Base-by-base conservation (phyloP, 169 alveolate genomes). In the Neospora caninum region DNA sequence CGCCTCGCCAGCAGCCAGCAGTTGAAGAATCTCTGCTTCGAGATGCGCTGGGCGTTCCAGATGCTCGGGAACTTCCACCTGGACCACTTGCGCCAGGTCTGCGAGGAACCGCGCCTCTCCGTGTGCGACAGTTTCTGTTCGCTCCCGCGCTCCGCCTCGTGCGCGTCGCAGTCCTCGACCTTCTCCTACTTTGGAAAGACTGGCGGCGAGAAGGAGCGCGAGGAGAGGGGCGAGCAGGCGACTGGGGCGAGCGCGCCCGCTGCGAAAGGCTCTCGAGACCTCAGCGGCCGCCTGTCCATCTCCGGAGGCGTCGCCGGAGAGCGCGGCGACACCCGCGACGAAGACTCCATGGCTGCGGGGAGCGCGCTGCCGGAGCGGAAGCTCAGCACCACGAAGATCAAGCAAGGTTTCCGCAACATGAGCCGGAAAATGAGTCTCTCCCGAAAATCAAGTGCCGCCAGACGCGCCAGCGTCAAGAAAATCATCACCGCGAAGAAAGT, bases 71-170 rank as follows among this genome's bases (percentile, higher is more conserved):
- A 82, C 36, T 82, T 82, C 41, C 88, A 82, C 64, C 64, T 82
- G 88, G 88, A 43, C 6, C 88, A 82, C 53, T 31, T 82, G 54
- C 88, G 53, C 2, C 67, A 38, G 36, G 67, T 39, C 0, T 88
- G 80, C 54, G 92, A 88, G 34, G 92, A 88, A 13, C 92, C 92
- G 31, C 80, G 92, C 18, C 58, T 88, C 36, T 88, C 92, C 13
- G 43, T 34, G 13, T 39, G 80, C 39, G 92, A 88, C 34, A 43
- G 80, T n/a, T 25, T 88, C 27, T 27, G 20, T 34, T 36, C 91
- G 39, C 0, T 86, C 20, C 73, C 73, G 25, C 73, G 73, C 73
- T 64, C 73, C 34, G 73, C 73, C n/a, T 64, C 73, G 31, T 64
- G 73, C 73, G 73, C 73, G 31, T 64, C 73, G 73, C 73, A 64